Evolutionary conservation across 2,329 filamentous ascomycete species (phyloP).

Genomic region (Fusarium dlaminii): DNA sequence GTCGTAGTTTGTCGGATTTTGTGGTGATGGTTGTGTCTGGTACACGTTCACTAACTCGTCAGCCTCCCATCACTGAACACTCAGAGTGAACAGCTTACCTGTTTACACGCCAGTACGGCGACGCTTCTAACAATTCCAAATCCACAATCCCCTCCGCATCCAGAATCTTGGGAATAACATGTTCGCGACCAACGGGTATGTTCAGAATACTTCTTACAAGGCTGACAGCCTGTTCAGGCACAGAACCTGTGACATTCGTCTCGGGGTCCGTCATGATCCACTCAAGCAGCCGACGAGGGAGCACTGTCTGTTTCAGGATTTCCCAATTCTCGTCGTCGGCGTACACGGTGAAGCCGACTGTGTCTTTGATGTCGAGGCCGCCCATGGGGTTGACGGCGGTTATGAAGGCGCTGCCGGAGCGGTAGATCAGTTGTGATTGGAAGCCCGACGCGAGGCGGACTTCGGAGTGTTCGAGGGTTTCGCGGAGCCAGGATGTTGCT

Average conservation of each 20-base stretch:
- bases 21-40: constrained; percentile 23
- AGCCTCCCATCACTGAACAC: background rate
- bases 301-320: constrained; percentile 23
- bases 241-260: background rate
- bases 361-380: constrained; percentile 30
- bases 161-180: constrained; percentile 21
- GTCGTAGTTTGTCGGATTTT: constrained; percentile 16
- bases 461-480: constrained; percentile 28
- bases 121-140: constrained; percentile 20
- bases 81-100: background rate
- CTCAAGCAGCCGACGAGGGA: constrained; percentile 35
- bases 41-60: constrained; percentile 19
- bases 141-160: constrained; percentile 32
- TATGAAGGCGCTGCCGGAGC: constrained; percentile 24
- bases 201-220: constrained; percentile 28
- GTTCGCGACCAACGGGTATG: constrained; percentile 17
- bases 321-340: constrained; percentile 34
- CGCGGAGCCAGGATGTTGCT: constrained; percentile 21
- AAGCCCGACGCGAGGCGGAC: constrained; percentile 7
- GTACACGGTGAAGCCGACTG: constrained; percentile 29
- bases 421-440: constrained; percentile 12
- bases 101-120: constrained; percentile 31
- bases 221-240: constrained; percentile 30
- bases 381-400: constrained; percentile 25
- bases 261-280: constrained; percentile 39